A percentile compares a stretch with the other conserved stretches of the same genome.
Conservation (phyloP, 768 basidiomycete species). For the Gyrodon lividus region DNA sequence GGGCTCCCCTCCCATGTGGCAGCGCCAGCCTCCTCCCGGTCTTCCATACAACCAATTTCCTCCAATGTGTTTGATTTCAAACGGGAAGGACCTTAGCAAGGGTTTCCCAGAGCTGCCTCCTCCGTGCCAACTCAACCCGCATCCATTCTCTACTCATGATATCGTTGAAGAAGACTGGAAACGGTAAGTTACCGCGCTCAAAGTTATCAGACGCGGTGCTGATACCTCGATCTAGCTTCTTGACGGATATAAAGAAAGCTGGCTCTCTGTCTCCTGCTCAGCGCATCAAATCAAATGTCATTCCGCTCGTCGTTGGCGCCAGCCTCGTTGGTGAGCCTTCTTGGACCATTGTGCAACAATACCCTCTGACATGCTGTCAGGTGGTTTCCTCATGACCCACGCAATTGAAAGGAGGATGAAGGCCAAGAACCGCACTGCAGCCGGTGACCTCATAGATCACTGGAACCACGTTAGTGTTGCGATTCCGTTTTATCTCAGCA, state of each 20-base stretch:
- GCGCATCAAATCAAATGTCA: slow-evolving; percentile 30
- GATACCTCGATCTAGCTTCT: slow-evolving; percentile 32
- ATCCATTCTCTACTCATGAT: slow-evolving; percentile 54
- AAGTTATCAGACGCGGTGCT: neutral
- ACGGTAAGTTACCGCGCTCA: slow-evolving; percentile 24
- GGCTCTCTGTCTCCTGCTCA: slow-evolving; percentile 37
- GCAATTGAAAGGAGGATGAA: slow-evolving; percentile 27
- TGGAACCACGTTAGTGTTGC: slow-evolving; percentile 51
- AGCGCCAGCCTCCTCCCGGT: slow-evolving; percentile 14
- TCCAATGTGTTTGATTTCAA: slow-evolving; percentile 31
- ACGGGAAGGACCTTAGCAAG: slow-evolving; percentile 27
- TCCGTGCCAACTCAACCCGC: slow-evolving; percentile 36
- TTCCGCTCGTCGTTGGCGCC: slow-evolving; percentile 32
- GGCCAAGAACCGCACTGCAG: slow-evolving; percentile 38
- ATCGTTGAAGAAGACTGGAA: slow-evolving; percentile 51
- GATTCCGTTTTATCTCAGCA: neutral
- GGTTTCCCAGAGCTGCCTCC: slow-evolving; percentile 49
- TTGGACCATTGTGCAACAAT: neutral
- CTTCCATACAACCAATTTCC: slow-evolving; percentile 25
- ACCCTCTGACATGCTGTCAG: slow-evolving; percentile 8
- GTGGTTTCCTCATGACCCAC: slow-evolving; percentile 15
- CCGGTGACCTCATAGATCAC: slow-evolving; percentile 41
- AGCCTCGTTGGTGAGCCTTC: slow-evolving; percentile 20
- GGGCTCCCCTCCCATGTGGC: slow-evolving; percentile 28
- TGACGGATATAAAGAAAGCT: slow-evolving; percentile 36